Evolutionary conservation across 2,329 filamentous ascomycete genomes (phyloP).

Genomic region (Exophiala dermatitidis): DNA sequence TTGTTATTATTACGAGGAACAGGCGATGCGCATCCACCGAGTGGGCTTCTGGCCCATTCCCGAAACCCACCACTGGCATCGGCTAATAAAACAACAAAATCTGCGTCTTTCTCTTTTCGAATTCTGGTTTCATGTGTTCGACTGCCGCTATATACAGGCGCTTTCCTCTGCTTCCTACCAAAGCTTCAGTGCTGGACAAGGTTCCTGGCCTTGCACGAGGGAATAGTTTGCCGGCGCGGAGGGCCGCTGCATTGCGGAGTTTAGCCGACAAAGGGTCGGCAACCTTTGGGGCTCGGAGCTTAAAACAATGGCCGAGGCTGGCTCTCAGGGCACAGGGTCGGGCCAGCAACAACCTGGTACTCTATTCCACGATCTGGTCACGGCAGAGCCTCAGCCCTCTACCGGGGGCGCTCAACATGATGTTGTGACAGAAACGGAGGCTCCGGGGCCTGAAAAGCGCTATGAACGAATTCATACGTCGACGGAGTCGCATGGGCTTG

Average conservation of each 20-base stretch:
- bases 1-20: too few relatives aligned
- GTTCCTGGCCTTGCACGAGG: too few relatives aligned
- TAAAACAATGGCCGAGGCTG: slow-evolving; percentile 11
- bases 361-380: slow-evolving; percentile 5
- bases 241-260: not conserved
- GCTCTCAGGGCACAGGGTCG: slow-evolving; percentile 14
- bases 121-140: too few relatives aligned
- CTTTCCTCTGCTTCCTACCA: too few relatives aligned
- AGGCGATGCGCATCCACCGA: not conserved
- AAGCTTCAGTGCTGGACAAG: too few relatives aligned
- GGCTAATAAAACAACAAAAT: too few relatives aligned
- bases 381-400: not conserved
- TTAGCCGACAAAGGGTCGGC: slow-evolving; percentile 1
- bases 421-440: slow-evolving; percentile 1
- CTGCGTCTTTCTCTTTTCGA: too few relatives aligned
- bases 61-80: too few relatives aligned
- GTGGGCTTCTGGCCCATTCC: too few relatives aligned
- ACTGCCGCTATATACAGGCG: too few relatives aligned
- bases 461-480: slow-evolving; percentile 13
- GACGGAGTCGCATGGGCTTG: slow-evolving; percentile 31
- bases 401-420: not conserved
- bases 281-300: not conserved
- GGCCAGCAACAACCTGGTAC: slow-evolving; percentile 17
- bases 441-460: not conserved
- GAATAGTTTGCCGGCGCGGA: too few relatives aligned